These are phyloP conservation scores for Metschnikowia cerradonensis DNA, from an alignment of 805 yeast species.

Conservation along the genomic window DNA sequence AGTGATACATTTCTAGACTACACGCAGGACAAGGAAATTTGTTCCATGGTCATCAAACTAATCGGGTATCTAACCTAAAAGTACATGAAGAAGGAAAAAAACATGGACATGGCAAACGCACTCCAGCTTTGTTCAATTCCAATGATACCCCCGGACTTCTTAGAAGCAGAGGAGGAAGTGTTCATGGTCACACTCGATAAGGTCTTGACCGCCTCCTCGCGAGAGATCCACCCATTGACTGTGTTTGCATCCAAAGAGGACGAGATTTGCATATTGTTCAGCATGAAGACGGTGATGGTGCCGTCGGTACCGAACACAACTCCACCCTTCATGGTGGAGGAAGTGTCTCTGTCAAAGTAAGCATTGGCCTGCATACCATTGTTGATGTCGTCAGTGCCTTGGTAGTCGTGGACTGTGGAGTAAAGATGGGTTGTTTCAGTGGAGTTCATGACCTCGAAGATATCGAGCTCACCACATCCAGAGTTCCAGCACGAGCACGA, in stretches of 20 bases:
- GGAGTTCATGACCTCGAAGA: slow-evolving; percentile 67
- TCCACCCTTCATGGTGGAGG: slow-evolving; percentile 60
- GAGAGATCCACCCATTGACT: slow-evolving; percentile 44
- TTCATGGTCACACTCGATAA: slow-evolving; percentile 25
- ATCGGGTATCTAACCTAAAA: slow-evolving; percentile 6
- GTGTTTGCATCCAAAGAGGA: slow-evolving; percentile 41
- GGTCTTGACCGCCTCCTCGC: slow-evolving; percentile 26
- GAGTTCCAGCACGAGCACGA: slow-evolving; percentile 75
- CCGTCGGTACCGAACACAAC: slow-evolving; percentile 64
- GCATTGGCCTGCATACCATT: slow-evolving; percentile 58
- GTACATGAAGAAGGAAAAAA: slow-evolving; percentile 13
- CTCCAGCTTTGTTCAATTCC: slow-evolving; percentile 12
- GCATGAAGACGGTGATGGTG: slow-evolving; percentile 55
- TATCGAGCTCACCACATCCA: slow-evolving; percentile 78
- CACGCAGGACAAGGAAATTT: slow-evolving; percentile 13
- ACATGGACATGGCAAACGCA: slow-evolving; percentile 8
- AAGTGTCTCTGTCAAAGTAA: slow-evolving; percentile 51
- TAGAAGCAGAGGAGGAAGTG: slow-evolving; percentile 21
- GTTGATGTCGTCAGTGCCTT: slow-evolving; percentile 60
- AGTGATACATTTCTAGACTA: slow-evolving; percentile 14
- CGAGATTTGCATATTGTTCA: slow-evolving; percentile 50
- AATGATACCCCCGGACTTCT: slow-evolving; percentile 20
- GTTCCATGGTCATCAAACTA: slow-evolving; percentile 4
- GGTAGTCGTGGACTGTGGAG: slow-evolving; percentile 73
- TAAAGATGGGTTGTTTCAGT: slow-evolving; percentile 53